These are phyloP conservation scores for Solanum etuberosum DNA, from an alignment of 257 asterid genomes.

Conservation along the genomic window DNA sequence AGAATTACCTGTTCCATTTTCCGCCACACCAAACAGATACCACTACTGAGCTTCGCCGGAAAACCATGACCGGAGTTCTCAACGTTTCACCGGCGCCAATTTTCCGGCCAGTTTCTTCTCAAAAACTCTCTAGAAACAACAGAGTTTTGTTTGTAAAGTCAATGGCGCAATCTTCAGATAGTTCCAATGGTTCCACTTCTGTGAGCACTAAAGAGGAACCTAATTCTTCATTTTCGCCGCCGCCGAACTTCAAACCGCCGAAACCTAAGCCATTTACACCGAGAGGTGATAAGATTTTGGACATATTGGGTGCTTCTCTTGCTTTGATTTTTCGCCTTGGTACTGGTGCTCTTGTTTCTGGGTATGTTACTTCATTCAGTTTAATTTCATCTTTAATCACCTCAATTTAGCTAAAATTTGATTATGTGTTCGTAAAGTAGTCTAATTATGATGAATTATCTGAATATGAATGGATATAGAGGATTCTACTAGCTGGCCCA, in stretches of 20 bases:
- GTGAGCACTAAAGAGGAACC: slow-evolving; percentile 17
- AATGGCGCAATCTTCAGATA: slow-evolving; percentile 49
- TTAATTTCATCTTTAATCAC: background rate
- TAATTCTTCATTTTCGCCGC: slow-evolving; percentile 43
- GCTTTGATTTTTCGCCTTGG: slow-evolving; percentile 74
- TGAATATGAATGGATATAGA: background rate
- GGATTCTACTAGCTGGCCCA: background rate
- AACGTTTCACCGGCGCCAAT: slow-evolving; percentile 36
- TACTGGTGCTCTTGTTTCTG: slow-evolving; percentile 70
- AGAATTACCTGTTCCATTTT: slow-evolving; percentile 3
- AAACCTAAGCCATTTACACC: slow-evolving; percentile 70
- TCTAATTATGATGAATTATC: background rate
- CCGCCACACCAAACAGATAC: background rate
- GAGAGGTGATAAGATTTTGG: slow-evolving; percentile 67
- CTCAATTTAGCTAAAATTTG: background rate
- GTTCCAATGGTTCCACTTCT: slow-evolving; percentile 28
- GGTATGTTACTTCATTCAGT: slow-evolving; percentile 23
- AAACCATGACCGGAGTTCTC: slow-evolving; percentile 50
- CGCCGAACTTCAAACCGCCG: slow-evolving; percentile 75
- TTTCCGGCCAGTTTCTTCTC: slow-evolving; percentile 28
- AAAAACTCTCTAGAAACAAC: slow-evolving; percentile 1
- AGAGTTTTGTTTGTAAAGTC: slow-evolving; percentile 19
- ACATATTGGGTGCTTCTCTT: slow-evolving; percentile 74
- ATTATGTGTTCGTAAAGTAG: background rate
- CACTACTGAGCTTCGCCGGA: background rate